phyloP scores from a whole-genome alignment of 2,329 filamentous ascomycete species.

The Gaeumannomyces tritici region DNA sequence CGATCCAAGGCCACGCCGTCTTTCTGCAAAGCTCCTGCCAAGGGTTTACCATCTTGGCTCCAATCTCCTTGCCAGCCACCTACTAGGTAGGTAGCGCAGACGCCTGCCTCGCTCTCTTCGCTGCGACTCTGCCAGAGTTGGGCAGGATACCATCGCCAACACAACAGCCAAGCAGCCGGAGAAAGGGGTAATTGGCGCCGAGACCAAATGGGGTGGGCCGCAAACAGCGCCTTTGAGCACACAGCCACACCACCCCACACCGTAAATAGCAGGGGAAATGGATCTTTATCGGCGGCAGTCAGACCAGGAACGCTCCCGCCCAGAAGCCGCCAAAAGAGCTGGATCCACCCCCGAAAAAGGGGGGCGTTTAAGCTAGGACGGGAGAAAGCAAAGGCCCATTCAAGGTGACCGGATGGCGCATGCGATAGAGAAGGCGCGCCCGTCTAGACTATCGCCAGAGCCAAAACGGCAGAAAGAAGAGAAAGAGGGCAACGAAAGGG shows the following conservation, averaged over 20 bases:
- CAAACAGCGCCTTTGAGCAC: not conserved
- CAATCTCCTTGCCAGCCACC: not conserved
- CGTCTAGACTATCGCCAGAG: too few species aligned
- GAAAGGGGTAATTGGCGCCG: not conserved
- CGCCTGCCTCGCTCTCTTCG: too few species aligned
- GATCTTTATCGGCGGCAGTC: not conserved
- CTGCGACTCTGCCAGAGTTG: not conserved
- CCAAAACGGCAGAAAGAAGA: too few species aligned
- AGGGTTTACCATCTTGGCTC: not conserved
- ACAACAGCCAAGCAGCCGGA: not conserved
- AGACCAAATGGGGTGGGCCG: not conserved
- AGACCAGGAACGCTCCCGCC: not conserved
- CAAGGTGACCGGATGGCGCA: not conserved
- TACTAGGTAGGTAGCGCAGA: too few species aligned
- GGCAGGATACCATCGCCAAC: not conserved
- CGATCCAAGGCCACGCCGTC: not conserved
- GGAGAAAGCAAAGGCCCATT: not conserved
- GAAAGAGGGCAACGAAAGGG: not conserved
- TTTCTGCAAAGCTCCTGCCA: not conserved
- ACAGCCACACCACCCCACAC: not conserved
- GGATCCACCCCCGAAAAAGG: not conserved
- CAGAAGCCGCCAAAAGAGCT: not conserved
- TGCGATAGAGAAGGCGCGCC: too few species aligned
- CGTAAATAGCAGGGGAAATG: not conserved
- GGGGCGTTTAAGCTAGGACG: not conserved